These are phyloP conservation scores for Fraxinus floribunda DNA, from an alignment of 305 asterid species.

Conservation along the genomic window DNA sequence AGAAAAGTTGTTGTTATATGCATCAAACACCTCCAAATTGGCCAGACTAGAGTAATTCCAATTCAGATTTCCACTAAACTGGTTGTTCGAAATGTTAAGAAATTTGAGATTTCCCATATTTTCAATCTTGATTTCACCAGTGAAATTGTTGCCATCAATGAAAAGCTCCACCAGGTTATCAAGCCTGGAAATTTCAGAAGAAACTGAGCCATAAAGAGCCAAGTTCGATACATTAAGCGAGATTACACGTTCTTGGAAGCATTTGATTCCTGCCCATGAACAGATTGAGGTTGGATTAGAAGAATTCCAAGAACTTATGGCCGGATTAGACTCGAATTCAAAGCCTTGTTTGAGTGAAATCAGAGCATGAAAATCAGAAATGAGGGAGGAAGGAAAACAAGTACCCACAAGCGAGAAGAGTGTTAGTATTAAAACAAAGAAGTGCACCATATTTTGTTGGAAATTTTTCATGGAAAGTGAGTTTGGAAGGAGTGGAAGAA, in stretches of 20 bases:
- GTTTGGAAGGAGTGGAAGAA: conserved; percentile 48
- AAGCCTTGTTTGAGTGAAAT: conserved; percentile 60
- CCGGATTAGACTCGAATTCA: conserved; percentile 31
- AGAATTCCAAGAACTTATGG: conserved; percentile 53
- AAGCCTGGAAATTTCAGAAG: conserved; percentile 60
- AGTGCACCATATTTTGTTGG: background rate
- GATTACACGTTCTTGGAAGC: conserved; percentile 57
- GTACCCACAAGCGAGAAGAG: background rate
- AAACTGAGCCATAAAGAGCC: conserved; percentile 72
- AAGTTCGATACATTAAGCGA: conserved; percentile 65
- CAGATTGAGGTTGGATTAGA: conserved; percentile 62
- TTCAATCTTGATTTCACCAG: conserved; percentile 45
- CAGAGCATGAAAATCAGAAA: conserved; percentile 19
- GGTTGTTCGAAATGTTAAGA: conserved; percentile 81
- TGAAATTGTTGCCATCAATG: conserved; percentile 94
- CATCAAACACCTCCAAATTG: conserved; percentile 62
- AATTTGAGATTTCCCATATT: conserved; percentile 56
- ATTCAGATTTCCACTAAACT: conserved; percentile 57
- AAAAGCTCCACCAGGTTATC: conserved; percentile 61
- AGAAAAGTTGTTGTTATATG: conserved; percentile 85
- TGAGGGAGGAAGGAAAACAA: background rate
- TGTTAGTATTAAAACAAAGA: background rate
- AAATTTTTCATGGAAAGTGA: conserved; percentile 36
- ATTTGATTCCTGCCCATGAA: conserved; percentile 73
- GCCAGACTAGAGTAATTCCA: conserved; percentile 73